Evolutionary conservation across 208 protist genomes (phyloP).

Genomic region (Leishmania guyanensis): DNA sequence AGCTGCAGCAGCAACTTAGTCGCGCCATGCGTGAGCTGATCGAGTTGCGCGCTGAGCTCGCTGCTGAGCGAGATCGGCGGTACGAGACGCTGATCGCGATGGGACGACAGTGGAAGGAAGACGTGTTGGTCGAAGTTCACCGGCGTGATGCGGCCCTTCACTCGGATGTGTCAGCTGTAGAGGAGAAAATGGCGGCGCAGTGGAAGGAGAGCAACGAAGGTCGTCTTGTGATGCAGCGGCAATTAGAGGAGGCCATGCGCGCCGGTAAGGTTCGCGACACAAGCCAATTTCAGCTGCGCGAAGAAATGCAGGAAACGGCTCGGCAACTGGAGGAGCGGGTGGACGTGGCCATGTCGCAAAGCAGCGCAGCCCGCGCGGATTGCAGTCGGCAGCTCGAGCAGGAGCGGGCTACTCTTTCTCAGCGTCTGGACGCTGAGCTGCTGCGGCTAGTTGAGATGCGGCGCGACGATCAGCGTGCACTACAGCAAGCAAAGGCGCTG

Average conservation of each 20-base stretch:
- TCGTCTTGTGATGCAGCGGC: slow-evolving; percentile 46
- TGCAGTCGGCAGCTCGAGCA: slow-evolving; percentile 60
- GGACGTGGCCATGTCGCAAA: slow-evolving; percentile 47
- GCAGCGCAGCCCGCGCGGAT: slow-evolving; percentile 56
- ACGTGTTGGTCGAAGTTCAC: slow-evolving; percentile 71
- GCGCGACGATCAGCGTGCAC: slow-evolving; percentile 57
- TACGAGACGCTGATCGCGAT: slow-evolving; percentile 53
- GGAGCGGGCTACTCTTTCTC: slow-evolving; percentile 50
- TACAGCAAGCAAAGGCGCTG: slow-evolving; percentile 41
- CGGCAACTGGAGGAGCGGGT: slow-evolving; percentile 50
- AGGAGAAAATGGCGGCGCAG: slow-evolving; percentile 37
- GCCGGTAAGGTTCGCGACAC: slow-evolving; percentile 47
- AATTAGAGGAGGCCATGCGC: slow-evolving; percentile 54
- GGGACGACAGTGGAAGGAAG: slow-evolving; percentile 75
- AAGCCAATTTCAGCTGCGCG: slow-evolving; percentile 61
- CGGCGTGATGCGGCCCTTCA: slow-evolving; percentile 48
- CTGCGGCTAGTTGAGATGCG: slow-evolving; percentile 73
- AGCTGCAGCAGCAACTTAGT: slow-evolving; percentile 66
- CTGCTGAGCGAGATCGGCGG: slow-evolving; percentile 68
- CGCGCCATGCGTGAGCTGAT: slow-evolving; percentile 62
- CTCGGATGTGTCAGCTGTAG: slow-evolving; percentile 54
- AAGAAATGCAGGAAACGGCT: slow-evolving; percentile 54
- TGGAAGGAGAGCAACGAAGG: slow-evolving; percentile 37
- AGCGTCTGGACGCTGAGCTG: slow-evolving; percentile 74
- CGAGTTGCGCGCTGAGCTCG: slow-evolving; percentile 57